A percentile compares a stretch with the other conserved stretches of the same genome.
phyloP scores from a whole-genome alignment of 176 grass and related monocot genomes.

The Hordeum marinum region DNA sequence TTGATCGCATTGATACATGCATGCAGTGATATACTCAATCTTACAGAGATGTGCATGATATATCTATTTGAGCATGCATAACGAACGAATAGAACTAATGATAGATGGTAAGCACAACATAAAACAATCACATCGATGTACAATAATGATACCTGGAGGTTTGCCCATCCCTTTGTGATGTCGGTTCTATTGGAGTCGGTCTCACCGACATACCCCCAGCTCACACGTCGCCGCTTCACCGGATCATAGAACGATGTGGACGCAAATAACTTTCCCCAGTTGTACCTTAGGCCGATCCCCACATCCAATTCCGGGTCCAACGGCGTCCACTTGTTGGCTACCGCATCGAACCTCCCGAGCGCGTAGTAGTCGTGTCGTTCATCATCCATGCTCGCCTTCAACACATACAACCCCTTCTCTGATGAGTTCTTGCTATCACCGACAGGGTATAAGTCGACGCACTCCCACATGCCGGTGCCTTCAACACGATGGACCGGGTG shows the following conservation, averaged over 20 bases:
- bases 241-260: not conserved
- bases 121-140: too few species aligned
- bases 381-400: slow-evolving; percentile 4
- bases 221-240: not conserved
- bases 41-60: too few species aligned
- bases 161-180: too few species aligned
- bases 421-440: not conserved
- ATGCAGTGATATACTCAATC: too few species aligned
- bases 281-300: not conserved
- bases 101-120: too few species aligned
- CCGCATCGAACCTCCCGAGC: not conserved
- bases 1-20: too few species aligned
- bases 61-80: too few species aligned
- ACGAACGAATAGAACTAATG: too few species aligned
- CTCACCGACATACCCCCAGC: too few species aligned
- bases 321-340: not conserved
- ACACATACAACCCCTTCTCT: not conserved
- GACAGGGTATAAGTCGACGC: not conserved
- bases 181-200: too few species aligned
- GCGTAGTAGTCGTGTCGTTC: not conserved
- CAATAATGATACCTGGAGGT: not conserved
- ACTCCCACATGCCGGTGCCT: not conserved
- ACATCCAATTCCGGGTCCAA: not conserved
- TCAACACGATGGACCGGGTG: not conserved
- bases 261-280: not conserved